Evolutionary conservation across 1,284 basidiomycete genomes (phyloP).

Genomic region (Mycosarcoma mackinlayi): DNA sequence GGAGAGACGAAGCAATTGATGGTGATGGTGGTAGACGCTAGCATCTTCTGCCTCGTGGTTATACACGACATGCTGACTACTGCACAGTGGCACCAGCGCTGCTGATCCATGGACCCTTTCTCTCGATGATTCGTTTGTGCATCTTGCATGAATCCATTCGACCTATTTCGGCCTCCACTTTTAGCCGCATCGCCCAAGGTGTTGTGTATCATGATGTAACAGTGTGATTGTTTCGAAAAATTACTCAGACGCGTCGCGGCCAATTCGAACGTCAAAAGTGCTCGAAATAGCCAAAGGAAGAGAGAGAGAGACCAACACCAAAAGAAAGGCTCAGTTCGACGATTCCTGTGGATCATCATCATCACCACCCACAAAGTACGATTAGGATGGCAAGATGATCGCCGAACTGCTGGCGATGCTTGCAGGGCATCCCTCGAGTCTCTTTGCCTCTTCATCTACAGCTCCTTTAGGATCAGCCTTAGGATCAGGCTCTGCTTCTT

Average conservation of each 20-base stretch:
- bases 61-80: no score
- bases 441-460: conserved; percentile 43
- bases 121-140: background rate
- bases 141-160: background rate
- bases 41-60: no score
- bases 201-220: background rate
- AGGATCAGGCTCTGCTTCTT: background rate
- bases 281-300: no score
- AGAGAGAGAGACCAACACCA: conserved; percentile 2
- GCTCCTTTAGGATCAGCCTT: background rate
- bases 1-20: background rate
- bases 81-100: no score
- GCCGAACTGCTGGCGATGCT: conserved; percentile 50
- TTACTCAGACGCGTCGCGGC: background rate
- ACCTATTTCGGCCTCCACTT: background rate
- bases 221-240: background rate
- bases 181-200: background rate
- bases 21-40: conserved; percentile 3
- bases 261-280: no score
- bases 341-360: background rate
- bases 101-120: no score
- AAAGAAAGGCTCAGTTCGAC: background rate
- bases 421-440: conserved; percentile 49
- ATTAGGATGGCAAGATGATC: conserved; percentile 19
- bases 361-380: background rate